A percentile compares a stretch with the other conserved stretches of the same genome.
phyloP scores from a whole-genome alignment of 2,329 filamentous ascomycete species.

The Simplicillium aogashimaense region DNA sequence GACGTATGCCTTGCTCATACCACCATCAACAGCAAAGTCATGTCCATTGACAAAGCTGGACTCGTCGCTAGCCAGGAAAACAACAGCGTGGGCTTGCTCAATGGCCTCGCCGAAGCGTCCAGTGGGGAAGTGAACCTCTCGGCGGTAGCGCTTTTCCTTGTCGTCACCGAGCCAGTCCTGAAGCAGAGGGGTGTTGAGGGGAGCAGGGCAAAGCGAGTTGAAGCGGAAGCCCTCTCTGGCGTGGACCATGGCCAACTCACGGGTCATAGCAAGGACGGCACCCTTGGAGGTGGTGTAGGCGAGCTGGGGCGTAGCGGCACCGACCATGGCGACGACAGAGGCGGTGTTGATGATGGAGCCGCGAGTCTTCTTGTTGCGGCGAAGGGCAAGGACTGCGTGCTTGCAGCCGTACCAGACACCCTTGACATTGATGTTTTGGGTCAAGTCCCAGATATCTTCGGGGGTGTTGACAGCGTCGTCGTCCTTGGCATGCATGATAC shows the following conservation, averaged over 20 bases:
- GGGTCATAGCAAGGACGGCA: constrained; percentile 79
- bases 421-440: constrained; percentile 92
- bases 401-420: constrained; percentile 96
- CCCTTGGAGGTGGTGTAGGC: constrained; percentile 94
- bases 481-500: constrained; percentile 86
- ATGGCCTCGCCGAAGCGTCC: constrained; percentile 89
- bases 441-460: constrained; percentile 89
- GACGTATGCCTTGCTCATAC: constrained; percentile 88
- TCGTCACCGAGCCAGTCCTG: constrained; percentile 94
- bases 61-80: constrained; percentile 83
- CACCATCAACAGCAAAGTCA: constrained; percentile 92
- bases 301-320: constrained; percentile 77
- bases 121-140: constrained; percentile 81
- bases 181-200: constrained; percentile 81
- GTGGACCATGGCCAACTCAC: constrained; percentile 86
- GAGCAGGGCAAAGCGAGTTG: constrained; percentile 83
- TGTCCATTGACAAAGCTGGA: constrained; percentile 82
- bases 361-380: constrained; percentile 67
- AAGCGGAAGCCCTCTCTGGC: constrained; percentile 82
- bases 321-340: constrained; percentile 78
- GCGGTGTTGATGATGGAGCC: constrained; percentile 89
- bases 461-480: constrained; percentile 74
- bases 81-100: constrained; percentile 81
- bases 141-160: constrained; percentile 65
- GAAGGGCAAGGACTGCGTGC: constrained; percentile 75